Conservation (phyloP, 768 basidiomycete species). For the Macrolepiota fuliginosa region DNA sequence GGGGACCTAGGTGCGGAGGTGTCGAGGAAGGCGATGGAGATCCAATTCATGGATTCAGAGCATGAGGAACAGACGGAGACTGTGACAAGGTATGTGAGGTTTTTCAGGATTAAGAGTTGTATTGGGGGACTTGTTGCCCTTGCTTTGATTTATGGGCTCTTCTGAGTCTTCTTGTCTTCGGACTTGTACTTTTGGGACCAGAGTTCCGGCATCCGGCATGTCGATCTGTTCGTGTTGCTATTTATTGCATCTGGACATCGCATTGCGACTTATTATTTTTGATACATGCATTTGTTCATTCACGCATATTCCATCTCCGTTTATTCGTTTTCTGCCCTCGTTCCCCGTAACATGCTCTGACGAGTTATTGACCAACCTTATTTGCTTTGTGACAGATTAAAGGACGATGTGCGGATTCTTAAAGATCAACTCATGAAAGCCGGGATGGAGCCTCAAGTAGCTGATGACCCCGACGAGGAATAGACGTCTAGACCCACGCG, state of each 20-base stretch:
- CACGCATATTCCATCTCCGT: slow-evolving; percentile 19
- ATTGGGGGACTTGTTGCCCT: slow-evolving; percentile 49
- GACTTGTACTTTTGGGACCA: background rate
- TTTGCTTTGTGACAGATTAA: slow-evolving; percentile 49
- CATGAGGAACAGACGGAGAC: slow-evolving; percentile 56
- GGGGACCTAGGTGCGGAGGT: slow-evolving; percentile 60
- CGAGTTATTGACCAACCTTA: slow-evolving; percentile 32
- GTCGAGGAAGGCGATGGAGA: slow-evolving; percentile 75
- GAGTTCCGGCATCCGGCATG: slow-evolving; percentile 1
- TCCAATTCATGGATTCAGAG: slow-evolving; percentile 74
- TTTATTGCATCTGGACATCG: slow-evolving; percentile 8
- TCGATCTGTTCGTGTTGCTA: slow-evolving; percentile 6
- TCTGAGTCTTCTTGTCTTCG: slow-evolving; percentile 21
- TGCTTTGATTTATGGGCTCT: slow-evolving; percentile 53
- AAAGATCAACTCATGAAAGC: slow-evolving; percentile 37
- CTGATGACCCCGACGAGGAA: slow-evolving; percentile 2
- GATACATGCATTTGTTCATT: background rate
- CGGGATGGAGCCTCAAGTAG: slow-evolving; percentile 10
- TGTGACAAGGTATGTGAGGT: slow-evolving; percentile 19
- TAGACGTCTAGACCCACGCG: background rate
- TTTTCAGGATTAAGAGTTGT: slow-evolving; percentile 59
- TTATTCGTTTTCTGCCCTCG: slow-evolving; percentile 15
- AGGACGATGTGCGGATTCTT: slow-evolving; percentile 59
- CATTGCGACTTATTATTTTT: background rate
- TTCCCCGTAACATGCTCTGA: slow-evolving; percentile 23